Evolutionary conservation across 176 grass and related monocot species (phyloP), one percentile per base, ranked within the genome.

Genomic region (Carex myosuroides): DNA sequence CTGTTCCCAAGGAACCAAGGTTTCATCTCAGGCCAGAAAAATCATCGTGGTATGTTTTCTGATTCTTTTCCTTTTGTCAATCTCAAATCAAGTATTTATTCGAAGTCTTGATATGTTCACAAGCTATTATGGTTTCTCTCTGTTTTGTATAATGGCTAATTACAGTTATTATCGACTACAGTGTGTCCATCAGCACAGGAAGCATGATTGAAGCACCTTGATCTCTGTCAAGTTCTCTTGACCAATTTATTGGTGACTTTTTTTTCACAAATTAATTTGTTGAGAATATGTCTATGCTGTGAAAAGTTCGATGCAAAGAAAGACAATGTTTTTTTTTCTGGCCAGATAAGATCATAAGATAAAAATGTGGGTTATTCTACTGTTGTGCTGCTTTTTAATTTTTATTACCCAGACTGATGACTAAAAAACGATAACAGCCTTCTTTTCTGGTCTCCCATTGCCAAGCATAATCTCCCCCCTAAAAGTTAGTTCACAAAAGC

Each of bases 1-100:
- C 96, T 59, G 30, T 94, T 77, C 91, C 96, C 0, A 84, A 92
- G 85, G 96, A 99, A 69, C 96, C 96, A 21, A 99, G 76, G 32
- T 99, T 99, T 79, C 87, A 87, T 60, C 90, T 70, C 35, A 86
- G 85, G 2, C 83, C 85, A 11, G 89, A 68, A 86, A 99, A 86
- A 52, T 68, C 85, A 29, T 88, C 89, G 13, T 88, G 96, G 96
- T 98, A 92, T 86, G 86, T 86, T 83, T 60, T 76, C 24, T 17
- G 21, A 12, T 11, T 85, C 12, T 79, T 81, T 13, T 44, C 14
- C 60, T 80, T 68, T 1, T 32, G 0, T 69, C 53, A 53, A 84
- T 20, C 3, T 14, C 41, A 79, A 54, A 44, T 66, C n/a, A 60
- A 42, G 17, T 66, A 29, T 62, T 42, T 53, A 24, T 82, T 6